phyloP scores from a whole-genome alignment of 163 green algal species.

The Botryococcus braunii region DNA sequence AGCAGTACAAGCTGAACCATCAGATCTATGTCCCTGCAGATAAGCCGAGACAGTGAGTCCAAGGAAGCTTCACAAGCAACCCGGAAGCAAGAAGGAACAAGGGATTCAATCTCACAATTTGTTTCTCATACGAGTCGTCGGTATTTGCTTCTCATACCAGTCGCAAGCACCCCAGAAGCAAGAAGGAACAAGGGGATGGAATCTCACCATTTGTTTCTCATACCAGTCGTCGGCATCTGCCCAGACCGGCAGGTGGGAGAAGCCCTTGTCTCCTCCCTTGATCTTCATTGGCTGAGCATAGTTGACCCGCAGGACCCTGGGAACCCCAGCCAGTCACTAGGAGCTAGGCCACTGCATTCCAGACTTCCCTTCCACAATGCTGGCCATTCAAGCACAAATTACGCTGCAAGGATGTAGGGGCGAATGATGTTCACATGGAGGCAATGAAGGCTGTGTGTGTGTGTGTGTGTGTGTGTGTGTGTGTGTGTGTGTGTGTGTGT shows the following conservation, averaged over 20 bases:
- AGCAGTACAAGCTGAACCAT: no score
- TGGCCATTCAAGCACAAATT: constrained; percentile 21
- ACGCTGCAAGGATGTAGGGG: constrained; percentile 23
- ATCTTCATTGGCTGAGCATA: constrained; percentile 90
- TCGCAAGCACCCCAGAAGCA: constrained; percentile 11
- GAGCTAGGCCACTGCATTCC: neutral
- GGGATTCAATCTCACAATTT: neutral
- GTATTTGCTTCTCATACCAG: no score
- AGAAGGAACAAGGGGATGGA: neutral
- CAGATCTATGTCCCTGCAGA: no score
- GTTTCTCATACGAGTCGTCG: constrained; percentile 49
- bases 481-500: no score
- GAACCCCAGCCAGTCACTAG: constrained; percentile 35
- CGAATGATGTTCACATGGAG: constrained; percentile 39
- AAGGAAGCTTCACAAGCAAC: no score
- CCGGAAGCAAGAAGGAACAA: neutral
- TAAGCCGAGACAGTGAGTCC: no score
- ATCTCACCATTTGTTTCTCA: constrained; percentile 4
- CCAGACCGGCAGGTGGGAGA: constrained; percentile 68
- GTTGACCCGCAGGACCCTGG: constrained; percentile 85
- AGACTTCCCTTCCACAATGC: constrained; percentile 11
- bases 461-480: no score
- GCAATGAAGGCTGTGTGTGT: no score
- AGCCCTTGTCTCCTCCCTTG: constrained; percentile 85
- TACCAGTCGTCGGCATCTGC: constrained; percentile 74